Evolutionary conservation across 441 rosid species (phyloP), one percentile per base, ranked within the genome.

Genomic region (Kokia cookei): DNA sequence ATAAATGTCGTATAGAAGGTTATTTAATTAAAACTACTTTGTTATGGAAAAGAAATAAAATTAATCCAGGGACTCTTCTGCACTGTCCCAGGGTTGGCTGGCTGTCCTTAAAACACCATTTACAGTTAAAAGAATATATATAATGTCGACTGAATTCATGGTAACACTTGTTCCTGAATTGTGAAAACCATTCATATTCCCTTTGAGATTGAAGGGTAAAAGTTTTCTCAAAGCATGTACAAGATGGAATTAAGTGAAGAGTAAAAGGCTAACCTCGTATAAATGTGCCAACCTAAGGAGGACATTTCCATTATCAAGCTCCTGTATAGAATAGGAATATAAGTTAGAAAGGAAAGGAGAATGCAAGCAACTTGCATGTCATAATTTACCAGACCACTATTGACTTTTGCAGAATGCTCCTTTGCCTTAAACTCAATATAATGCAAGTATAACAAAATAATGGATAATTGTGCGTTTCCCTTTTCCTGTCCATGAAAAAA

Each of bases 231-330:
- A 72, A 72, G 42, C 37, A 55, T 3, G 64, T 24, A 71, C 22
- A 63, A 62, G 61, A 63, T 48, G 76, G 76, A 64, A 70, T 67
- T 40, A 53, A 14, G 22, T 4, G 19, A 76, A 73, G 48, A 17
- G 29, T 73, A 45, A 40, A 69, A 43, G 22, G 42, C 37, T 45
- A 71, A 90, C 95, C 89, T 88, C 91, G 22, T 82, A 90, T 73
- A 88, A 79, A 83, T 90, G 95, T 68, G 95, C 95, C 82, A 90
- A 83, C 77, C 95, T 84, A 70, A 90, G 65, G 59, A 90, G 88
- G 66, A 84, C 86, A 80, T 79, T 80, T 47, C 90, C 90, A 54
- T 80, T 80, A 76, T 86, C 90, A 75, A 88, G 82, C 78, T 88
- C 90, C 95, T 90, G 88, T 47, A 78, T 59, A 24, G 9, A 54